A percentile compares a stretch with the other conserved stretches of the same genome.
Conservation (phyloP, 495 filamentous ascomycete genomes). For the Ramalina intermedia region DNA sequence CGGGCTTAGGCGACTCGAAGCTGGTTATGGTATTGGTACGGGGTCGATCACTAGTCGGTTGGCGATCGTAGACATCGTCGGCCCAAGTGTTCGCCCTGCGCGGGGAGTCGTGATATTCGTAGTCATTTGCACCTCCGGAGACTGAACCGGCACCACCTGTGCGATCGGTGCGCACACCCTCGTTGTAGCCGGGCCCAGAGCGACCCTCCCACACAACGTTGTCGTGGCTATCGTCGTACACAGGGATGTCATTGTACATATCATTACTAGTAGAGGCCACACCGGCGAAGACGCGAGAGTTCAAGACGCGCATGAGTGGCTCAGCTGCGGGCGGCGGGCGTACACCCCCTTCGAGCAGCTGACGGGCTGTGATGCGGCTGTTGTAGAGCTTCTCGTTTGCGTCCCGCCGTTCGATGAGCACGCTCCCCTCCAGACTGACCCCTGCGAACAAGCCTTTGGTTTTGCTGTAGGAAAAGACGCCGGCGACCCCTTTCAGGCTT, state of each 20-base stretch:
- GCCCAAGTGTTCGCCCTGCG: constrained; percentile 69
- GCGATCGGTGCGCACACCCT: constrained; percentile 48
- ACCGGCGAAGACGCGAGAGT: constrained; percentile 69
- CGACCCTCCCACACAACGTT: constrained; percentile 86
- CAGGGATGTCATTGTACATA: constrained; percentile 91
- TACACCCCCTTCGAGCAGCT: constrained; percentile 65
- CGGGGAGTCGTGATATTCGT: constrained; percentile 51
- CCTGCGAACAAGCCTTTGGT: constrained; percentile 96
- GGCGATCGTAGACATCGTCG: constrained; percentile 75
- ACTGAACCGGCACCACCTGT: constrained; percentile 22
- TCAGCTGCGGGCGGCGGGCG: constrained; percentile 69
- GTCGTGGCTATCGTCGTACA: constrained; percentile 81
- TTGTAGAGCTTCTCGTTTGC: constrained; percentile 95
- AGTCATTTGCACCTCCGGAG: constrained; percentile 24
- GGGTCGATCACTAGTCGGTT: constrained; percentile 28
- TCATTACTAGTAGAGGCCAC: constrained; percentile 36
- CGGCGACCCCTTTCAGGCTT: constrained; percentile 75
- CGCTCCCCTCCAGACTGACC: constrained; percentile 83
- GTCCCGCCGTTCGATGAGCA: constrained; percentile 82
- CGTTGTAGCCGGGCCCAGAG: constrained; percentile 59
- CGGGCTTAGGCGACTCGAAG: constrained; percentile 39
- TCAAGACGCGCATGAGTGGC: constrained; percentile 70
- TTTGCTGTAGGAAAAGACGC: constrained; percentile 90
- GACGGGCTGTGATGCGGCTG: constrained; percentile 58
- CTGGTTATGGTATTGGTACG: constrained; percentile 33